Evolutionary conservation across 2,329 filamentous ascomycete species (phyloP).

Genomic region (Talaromyces sp.): DNA sequence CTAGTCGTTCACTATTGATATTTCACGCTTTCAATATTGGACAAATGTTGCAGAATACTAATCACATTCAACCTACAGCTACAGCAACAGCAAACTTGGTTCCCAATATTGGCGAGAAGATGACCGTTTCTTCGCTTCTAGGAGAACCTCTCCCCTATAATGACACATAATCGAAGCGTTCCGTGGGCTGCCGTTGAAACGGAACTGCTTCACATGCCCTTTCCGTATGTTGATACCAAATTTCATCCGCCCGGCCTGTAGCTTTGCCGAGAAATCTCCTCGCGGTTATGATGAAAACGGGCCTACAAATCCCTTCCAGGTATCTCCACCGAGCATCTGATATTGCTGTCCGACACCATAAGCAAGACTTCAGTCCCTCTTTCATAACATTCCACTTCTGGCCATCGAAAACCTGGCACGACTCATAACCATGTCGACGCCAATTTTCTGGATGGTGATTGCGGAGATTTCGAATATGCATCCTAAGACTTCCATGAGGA

Average conservation of each 20-base stretch:
- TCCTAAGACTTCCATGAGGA: background rate
- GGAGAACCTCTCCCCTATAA: too few species aligned
- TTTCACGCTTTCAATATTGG: too few species aligned
- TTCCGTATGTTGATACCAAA: background rate
- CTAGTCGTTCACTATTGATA: too few species aligned
- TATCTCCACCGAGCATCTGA: background rate
- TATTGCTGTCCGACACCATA: background rate
- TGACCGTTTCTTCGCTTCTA: too few species aligned
- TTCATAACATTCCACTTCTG: background rate
- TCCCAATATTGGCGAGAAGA: too few species aligned
- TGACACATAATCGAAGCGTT: too few species aligned
- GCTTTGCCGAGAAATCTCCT: background rate
- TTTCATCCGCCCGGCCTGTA: background rate
- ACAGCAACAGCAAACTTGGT: too few species aligned
- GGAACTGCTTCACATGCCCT: background rate
- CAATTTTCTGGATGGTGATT: background rate
- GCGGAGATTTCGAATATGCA: background rate
- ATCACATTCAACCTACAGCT: too few species aligned
- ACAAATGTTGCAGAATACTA: too few species aligned
- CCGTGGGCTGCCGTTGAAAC: too few species aligned
- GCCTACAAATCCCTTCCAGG: background rate
- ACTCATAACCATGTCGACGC: background rate
- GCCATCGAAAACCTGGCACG: background rate
- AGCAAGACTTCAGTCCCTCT: background rate
- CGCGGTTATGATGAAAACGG: background rate